Evolutionary conservation across 2,329 filamentous ascomycete genomes (phyloP), one percentile per base, ranked within the genome.

Genomic region (Atkinsonella texensis): DNA sequence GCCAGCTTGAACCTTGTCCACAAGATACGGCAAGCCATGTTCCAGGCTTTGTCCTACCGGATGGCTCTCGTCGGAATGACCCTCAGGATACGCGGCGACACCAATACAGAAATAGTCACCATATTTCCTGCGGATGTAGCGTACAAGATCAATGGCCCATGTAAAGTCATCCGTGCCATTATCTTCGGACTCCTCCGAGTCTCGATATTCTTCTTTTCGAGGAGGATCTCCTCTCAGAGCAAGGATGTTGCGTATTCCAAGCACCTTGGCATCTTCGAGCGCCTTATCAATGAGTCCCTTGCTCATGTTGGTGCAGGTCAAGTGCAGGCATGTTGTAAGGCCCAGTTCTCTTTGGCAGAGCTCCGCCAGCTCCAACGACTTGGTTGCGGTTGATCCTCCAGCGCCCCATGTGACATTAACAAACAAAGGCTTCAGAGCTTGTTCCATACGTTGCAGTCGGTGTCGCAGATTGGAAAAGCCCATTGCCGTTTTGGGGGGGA

Each of bases 251-350:
- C 90, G 79, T 58, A 98, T 89, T 0, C 93, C 93, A 46, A 97
- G 71, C 10, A 79, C 86, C 70, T 94, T 95, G 46, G 91, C 91
- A 63, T 94, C 87, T 61, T 94, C 87, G 57, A 98, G 72, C 0
- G 91, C 87, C 65, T 90, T 84, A 62, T 98, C 93, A 54, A 98
- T 83, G 59, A 95, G 71, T 48, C 77, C 78, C 58, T 84, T 81
- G 65, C 85, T 93, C 91, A 97, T 97, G 68, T 98, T 97, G 51
- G 93, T 98, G 70, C 93, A 98, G 2, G 93, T 98, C 58, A 98
- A 74, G 67, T 98, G 93, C 58, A 98, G 75, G 67, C 93, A 96
- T 55, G 93, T 98, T 42, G 93, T 97, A 53, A 98, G 76, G 53
- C 87, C 87, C 51, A 97, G 72, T 69, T 95, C 89, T 55, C 89